These are phyloP conservation scores for Psilocybe tampanensis DNA, from an alignment of 768 basidiomycete species.

Conservation along the genomic window DNA sequence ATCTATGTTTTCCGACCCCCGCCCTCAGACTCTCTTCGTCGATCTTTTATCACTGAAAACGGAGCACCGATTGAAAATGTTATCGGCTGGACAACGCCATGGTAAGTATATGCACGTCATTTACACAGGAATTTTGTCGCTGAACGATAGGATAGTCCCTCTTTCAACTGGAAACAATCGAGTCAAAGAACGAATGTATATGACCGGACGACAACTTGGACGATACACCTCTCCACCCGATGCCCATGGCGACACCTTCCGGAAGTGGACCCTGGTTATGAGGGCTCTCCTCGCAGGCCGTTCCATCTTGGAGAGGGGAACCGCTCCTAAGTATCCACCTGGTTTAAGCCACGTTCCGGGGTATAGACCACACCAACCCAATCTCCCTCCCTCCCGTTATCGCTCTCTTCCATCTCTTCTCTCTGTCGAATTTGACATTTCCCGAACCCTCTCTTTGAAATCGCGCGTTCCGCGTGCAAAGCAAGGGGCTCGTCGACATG, in stretches of 20 bases:
- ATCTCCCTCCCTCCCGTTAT: too few relatives aligned
- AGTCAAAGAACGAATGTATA: neutral
- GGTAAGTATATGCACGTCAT: neutral
- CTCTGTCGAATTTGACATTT: neutral
- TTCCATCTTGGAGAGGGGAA: neutral
- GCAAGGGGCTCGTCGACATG: neutral
- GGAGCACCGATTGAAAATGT: conserved; percentile 4
- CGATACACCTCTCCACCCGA: conserved; percentile 6
- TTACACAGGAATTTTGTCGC: neutral
- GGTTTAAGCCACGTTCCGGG: too few relatives aligned
- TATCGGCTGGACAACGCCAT: conserved; percentile 10
- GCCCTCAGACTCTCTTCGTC: neutral
- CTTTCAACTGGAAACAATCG: neutral
- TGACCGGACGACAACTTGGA: conserved; percentile 12
- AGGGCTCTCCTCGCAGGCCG: conserved; percentile 9
- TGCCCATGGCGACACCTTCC: conserved; percentile 11
- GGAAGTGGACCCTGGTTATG: conserved; percentile 16
- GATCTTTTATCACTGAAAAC: conserved; percentile 2
- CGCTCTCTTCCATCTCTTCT: neutral
- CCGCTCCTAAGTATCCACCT: neutral
- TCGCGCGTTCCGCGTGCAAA: neutral
- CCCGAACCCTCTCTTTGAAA: neutral
- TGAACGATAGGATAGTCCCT: neutral
- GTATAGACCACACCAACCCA: too few relatives aligned
- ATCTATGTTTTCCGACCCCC: too few relatives aligned